These are phyloP conservation scores for Anthracocystis setariae DNA, from an alignment of 1,284 basidiomycete genomes.

Conservation along the genomic window DNA sequence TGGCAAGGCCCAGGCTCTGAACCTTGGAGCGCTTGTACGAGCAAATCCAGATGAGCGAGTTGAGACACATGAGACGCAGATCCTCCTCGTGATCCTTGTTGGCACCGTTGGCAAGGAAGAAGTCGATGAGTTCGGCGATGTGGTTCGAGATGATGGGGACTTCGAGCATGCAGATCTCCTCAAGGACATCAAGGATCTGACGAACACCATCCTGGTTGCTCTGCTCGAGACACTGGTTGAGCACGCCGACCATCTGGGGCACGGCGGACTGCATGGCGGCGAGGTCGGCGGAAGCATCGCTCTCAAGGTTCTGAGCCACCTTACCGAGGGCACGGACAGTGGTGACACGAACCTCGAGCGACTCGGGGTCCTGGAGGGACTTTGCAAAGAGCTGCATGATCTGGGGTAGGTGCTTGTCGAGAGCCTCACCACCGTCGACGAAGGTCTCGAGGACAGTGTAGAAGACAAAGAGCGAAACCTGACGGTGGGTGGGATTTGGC, in stretches of 20 bases:
- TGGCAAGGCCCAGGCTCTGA: conserved; percentile 84
- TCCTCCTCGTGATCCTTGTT: conserved; percentile 83
- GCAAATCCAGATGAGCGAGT: conserved; percentile 94
- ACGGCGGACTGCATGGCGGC: conserved; percentile 89
- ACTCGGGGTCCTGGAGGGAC: conserved; percentile 87
- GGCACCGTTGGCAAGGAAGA: conserved; percentile 85
- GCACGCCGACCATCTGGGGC: conserved; percentile 88
- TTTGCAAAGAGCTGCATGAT: conserved; percentile 85
- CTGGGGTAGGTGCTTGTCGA: conserved; percentile 79
- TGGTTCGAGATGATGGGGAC: conserved; percentile 89
- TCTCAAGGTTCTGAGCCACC: conserved; percentile 91
- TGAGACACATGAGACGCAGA: conserved; percentile 89
- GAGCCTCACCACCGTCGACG: conserved; percentile 76
- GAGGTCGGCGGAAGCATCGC: conserved; percentile 88
- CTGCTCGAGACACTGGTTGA: conserved; percentile 85
- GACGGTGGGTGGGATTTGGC: conserved; percentile 78
- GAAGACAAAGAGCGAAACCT: conserved; percentile 90
- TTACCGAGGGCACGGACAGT: conserved; percentile 85
- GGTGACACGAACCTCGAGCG: conserved; percentile 88
- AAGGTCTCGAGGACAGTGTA: conserved; percentile 92
- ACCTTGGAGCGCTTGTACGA: conserved; percentile 93
- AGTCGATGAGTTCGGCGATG: conserved; percentile 86
- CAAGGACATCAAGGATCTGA: conserved; percentile 92
- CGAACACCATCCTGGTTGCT: conserved; percentile 84
- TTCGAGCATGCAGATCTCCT: conserved; percentile 91